Evolutionary conservation across 129 eudicot species (phyloP), one percentile per base, ranked within the genome.

Genomic region (Dittrichia graveolens): DNA sequence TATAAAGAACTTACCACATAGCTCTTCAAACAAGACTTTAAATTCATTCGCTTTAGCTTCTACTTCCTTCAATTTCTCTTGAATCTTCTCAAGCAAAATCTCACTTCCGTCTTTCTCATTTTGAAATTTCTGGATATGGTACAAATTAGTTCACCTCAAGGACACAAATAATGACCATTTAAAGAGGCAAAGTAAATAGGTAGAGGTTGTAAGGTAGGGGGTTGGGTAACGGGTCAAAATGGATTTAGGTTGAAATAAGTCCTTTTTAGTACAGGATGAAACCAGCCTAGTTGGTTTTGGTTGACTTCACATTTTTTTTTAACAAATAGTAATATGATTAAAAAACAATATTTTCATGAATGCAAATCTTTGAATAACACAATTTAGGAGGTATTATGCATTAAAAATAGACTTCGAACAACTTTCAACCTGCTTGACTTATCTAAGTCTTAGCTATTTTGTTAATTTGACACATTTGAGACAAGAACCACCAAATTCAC

Each of bases 71-170:
- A 83, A 60, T 65, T 81, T 77, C 68, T 63, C 85, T 77, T 71
- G 78, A 60, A 90, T 61, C 81, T 80, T 78, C 43, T 84, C 85
- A 14, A 84, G 69, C 69, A 71, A 71, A 18, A 39, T 49, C 85
- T 88, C 92, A 72, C 75, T 74, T 79, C 84, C 91, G 44, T 65
- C 79, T 50, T 85, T 84, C 57, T 84, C 88, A 1, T 74, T 81
- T 70, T 78, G 82, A 44, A 83, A 55, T 81, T 74, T 83, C 98
- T 94, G 84, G 75, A 81, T 39, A 67, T 44, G 11, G 42, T 11
- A 63, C 5, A 52, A 45, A 56, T 59, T 2, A 67, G 44, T 35
- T 40, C 18, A 62, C 13, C 41, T 66, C n/a, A 66, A 53, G 34
- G 31, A 15, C 24, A 57, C 49, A 56, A 40, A 19, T 44, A 55